Base-by-base conservation (phyloP, 1,139 yeast genomes). In the Saccharomycopsis hybrid region DNA sequence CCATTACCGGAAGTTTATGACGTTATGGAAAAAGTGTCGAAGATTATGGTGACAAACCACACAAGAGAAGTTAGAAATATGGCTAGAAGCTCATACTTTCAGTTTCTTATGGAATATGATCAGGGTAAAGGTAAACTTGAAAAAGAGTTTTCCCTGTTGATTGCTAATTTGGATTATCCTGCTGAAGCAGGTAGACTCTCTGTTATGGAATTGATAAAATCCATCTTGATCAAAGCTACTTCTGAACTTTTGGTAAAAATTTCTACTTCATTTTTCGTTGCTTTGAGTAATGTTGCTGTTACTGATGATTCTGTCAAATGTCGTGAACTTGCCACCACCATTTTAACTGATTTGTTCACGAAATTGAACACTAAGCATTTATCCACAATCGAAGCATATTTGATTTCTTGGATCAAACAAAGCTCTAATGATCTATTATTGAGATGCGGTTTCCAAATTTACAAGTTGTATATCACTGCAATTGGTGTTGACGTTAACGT, bases 71-170 rank as follows among this genome's bases (percentile, higher is more conserved):
- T 90, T 48, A 76, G 98, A 55, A 94, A 86, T 60, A 82, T 86
- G 67, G 82, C 97, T 7, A 77, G 97, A 65, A 77, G 87, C 56
- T 81, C 86, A 1, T 94, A 81, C 64, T 85, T 81, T 65, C 92
- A 83, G 61, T 94, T 92, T 60, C 69, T 92, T 60, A 85, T 90
- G 83, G 96, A 89, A 60, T 92, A 87, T 61, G 97, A 95, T 59
- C 97, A 92, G 68, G 90, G 97, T 33, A 77, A 82, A 60, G 90
- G 94, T 4, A 78, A 89, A 57, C 67, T 92, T 49, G 94, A 86
- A 57, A 86, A 83, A 59, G 95, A 87, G 59, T 82, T 90, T 66
- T 81, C 83, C 56, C 82, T 84, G 61, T 72, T 92, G 65, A 85
- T 90, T 13, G 80, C 79, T 56, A 92, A 94, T 63, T 70, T 94